Evolutionary conservation across 2,329 filamentous ascomycete species (phyloP).

Genomic region (Sclerotinia glacialis): DNA sequence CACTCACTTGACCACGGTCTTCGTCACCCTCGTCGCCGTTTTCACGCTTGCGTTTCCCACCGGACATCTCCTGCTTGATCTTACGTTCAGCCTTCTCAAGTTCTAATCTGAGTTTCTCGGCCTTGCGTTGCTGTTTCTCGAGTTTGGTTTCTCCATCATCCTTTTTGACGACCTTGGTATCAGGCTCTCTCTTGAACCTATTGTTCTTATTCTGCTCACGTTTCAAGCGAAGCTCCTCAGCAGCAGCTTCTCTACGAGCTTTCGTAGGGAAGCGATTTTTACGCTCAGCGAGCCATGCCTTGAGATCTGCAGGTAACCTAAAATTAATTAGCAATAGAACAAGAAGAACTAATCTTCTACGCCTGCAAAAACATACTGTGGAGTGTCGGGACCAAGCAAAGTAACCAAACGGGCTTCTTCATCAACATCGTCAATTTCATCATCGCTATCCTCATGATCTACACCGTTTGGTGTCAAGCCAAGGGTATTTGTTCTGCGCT

Average conservation of each 20-base stretch:
- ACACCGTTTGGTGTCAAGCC: conserved; percentile 60
- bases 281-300: conserved; percentile 77
- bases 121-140: conserved; percentile 53
- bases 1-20: conserved; percentile 44
- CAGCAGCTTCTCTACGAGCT: conserved; percentile 63
- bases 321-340: conserved; percentile 32
- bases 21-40: conserved; percentile 66
- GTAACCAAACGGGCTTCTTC: conserved; percentile 49
- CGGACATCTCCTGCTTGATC: conserved; percentile 45
- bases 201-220: conserved; percentile 35
- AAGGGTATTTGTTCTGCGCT: conserved; percentile 68
- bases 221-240: conserved; percentile 46
- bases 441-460: conserved; percentile 58
- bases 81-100: conserved; percentile 65
- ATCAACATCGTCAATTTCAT: conserved; percentile 63
- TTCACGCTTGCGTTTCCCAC: conserved; percentile 66
- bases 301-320: conserved; percentile 60
- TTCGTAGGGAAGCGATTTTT: conserved; percentile 77
- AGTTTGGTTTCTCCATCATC: conserved; percentile 52
- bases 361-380: conserved; percentile 39
- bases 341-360: conserved; percentile 37
- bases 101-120: conserved; percentile 61
- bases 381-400: conserved; percentile 40
- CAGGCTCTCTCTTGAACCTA: conserved; percentile 41
- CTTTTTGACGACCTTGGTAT: conserved; percentile 41